These are phyloP conservation scores for Fusarium foetens DNA, from an alignment of 2,329 filamentous ascomycete genomes.

Conservation along the genomic window DNA sequence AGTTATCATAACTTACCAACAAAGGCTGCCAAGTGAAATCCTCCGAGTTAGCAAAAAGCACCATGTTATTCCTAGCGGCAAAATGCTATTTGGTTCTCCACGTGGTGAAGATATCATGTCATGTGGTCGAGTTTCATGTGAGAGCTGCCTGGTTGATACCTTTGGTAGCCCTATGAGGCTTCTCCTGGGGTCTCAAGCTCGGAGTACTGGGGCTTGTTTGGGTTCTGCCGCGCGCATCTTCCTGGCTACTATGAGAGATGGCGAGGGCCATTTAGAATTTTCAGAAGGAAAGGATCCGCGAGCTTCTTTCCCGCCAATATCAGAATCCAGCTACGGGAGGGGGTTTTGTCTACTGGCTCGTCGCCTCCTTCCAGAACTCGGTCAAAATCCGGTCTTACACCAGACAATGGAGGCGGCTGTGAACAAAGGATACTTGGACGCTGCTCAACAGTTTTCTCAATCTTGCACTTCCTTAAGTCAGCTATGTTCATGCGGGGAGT, in stretches of 20 bases:
- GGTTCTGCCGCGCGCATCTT: accelerated
- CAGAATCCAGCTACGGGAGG: accelerated
- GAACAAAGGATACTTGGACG: accelerated
- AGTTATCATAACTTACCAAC: accelerated
- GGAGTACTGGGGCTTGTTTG: accelerated
- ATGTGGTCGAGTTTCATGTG: accelerated
- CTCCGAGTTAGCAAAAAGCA: accelerated
- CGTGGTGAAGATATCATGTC: accelerated
- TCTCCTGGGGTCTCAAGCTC: accelerated
- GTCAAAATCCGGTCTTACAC: accelerated
- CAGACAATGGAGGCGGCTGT: not conserved
- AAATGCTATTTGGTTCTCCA: accelerated
- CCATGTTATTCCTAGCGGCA: accelerated
- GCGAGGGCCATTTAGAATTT: not conserved
- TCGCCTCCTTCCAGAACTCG: accelerated
- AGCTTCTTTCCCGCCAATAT: too few species aligned
- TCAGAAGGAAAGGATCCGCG: too few species aligned
- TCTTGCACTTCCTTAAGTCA: accelerated
- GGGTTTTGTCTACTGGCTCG: accelerated
- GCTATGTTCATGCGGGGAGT: accelerated
- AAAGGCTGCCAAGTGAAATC: accelerated
- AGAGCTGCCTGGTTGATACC: not conserved
- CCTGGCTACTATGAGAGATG: accelerated
- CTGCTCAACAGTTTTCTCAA: accelerated
- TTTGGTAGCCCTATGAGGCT: not conserved